Evolutionary conservation across 192 early-diverging fungal species (phyloP).

Genomic region (Umbelopsis ramanniana): DNA sequence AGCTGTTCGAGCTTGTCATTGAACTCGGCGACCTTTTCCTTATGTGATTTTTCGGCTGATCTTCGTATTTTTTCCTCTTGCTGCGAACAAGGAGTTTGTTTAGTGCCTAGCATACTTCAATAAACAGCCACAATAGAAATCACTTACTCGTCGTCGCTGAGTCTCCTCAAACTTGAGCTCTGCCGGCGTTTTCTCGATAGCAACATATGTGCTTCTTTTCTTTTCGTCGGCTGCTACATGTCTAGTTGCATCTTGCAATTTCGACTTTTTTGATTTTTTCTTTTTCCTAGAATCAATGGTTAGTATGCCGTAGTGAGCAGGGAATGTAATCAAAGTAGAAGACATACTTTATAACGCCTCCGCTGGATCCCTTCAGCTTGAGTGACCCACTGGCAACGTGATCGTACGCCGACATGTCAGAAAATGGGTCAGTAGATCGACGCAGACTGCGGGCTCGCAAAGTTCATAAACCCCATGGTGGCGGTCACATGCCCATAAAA

Average conservation of each 20-base stretch:
- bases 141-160: slow-evolving; percentile 63
- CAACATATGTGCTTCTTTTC: slow-evolving; percentile 33
- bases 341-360: slow-evolving; percentile 57
- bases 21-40: slow-evolving; percentile 77
- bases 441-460: background rate
- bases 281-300: slow-evolving; percentile 47
- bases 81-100: slow-evolving; percentile 35
- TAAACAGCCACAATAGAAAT: background rate
- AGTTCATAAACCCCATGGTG: too few species aligned
- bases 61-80: slow-evolving; percentile 71
- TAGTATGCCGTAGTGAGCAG: background rate
- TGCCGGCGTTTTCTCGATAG: slow-evolving; percentile 66
- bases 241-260: slow-evolving; percentile 42
- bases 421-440: slow-evolving; percentile 9
- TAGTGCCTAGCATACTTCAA: background rate
- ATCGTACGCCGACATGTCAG: slow-evolving; percentile 47
- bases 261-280: slow-evolving; percentile 54
- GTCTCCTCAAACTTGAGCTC: slow-evolving; percentile 75
- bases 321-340: slow-evolving; percentile 5
- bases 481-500: too few species aligned
- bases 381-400: slow-evolving; percentile 62
- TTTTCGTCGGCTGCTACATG: slow-evolving; percentile 35
- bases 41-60: slow-evolving; percentile 70
- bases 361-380: slow-evolving; percentile 63
- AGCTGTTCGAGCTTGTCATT: slow-evolving; percentile 75